Percentiles rank a stretch among this genome's conserved stretches.
These are phyloP conservation scores for Handroanthus guayacan DNA, from an alignment of 257 asterid genomes.

Conservation along the genomic window DNA sequence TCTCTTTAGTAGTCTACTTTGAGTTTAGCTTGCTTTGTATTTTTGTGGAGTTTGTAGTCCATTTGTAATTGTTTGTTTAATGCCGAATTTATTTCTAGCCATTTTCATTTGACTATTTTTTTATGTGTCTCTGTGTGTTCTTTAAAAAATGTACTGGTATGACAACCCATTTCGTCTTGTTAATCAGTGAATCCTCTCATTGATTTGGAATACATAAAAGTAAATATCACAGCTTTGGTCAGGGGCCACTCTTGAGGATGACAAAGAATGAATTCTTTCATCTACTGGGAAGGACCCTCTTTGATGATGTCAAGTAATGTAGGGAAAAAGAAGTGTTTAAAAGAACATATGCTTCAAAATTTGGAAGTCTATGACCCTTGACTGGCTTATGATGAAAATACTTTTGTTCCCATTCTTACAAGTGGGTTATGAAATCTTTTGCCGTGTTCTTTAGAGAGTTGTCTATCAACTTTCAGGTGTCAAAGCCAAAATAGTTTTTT, in stretches of 20 bases:
- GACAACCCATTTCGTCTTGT: conserved; percentile 26
- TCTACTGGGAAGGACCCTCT: conserved; percentile 7
- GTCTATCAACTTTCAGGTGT: conserved; percentile 28
- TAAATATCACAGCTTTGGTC: conserved; percentile 15
- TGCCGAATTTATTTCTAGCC: conserved; percentile 1
- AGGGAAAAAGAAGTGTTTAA: background rate
- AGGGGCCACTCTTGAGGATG: conserved; percentile 16
- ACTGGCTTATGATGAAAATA: conserved; percentile 22
- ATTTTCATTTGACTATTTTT: background rate
- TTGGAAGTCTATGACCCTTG: background rate
- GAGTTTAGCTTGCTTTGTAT: conserved; percentile 27
- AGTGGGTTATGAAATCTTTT: conserved; percentile 1
- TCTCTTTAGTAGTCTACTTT: conserved; percentile 1
- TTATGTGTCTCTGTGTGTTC: background rate
- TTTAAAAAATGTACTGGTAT: background rate
- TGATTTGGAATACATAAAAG: conserved; percentile 9
- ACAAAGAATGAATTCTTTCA: background rate
- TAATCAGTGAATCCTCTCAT: conserved; percentile 8
- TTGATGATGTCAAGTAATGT: background rate
- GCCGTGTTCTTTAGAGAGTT: conserved; percentile 7
- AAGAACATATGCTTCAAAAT: background rate
- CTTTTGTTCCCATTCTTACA: background rate
- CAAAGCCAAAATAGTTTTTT: conserved; percentile 21
- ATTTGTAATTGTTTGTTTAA: conserved; percentile 12
- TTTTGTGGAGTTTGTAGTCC: conserved; percentile 21